These are phyloP conservation scores for Cyclocybe aegerita DNA, from an alignment of 768 basidiomycete genomes.

Conservation along the genomic window DNA sequence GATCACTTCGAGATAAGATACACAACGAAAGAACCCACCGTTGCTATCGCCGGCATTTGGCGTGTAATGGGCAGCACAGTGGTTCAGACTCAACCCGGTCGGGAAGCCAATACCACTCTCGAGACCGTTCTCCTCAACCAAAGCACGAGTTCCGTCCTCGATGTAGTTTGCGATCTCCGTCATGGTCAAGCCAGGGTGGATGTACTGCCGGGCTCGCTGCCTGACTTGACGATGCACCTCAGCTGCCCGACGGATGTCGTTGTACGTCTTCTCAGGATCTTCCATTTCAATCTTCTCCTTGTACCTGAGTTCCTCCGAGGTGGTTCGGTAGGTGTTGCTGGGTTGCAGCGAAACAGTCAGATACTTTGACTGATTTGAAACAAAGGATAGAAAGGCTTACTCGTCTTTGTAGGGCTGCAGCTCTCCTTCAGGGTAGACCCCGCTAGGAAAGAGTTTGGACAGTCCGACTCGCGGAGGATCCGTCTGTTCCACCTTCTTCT, in stretches of 20 bases:
- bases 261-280: constrained; percentile 84
- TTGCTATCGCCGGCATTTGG: constrained; percentile 91
- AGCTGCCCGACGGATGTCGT: constrained; percentile 87
- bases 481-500: constrained; percentile 79
- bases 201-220: constrained; percentile 73
- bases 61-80: constrained; percentile 95
- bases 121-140: constrained; percentile 89
- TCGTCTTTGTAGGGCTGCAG: constrained; percentile 89
- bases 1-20: constrained; percentile 7
- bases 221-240: constrained; percentile 96
- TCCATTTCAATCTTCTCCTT: constrained; percentile 75
- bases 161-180: constrained; percentile 92
- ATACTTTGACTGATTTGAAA: not conserved
- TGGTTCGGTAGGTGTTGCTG: constrained; percentile 86
- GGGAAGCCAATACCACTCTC: constrained; percentile 93
- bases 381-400: constrained; percentile 45
- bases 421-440: constrained; percentile 91
- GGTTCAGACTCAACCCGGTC: constrained; percentile 90
- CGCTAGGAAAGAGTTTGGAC: constrained; percentile 83
- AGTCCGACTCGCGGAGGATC: constrained; percentile 91
- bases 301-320: constrained; percentile 88
- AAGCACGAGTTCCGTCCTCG: constrained; percentile 85
- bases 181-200: constrained; percentile 92
- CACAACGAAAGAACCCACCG: constrained; percentile 45
- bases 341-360: not conserved